Evolutionary conservation across 1,139 yeast species (phyloP), one percentile per base, ranked within the genome.

Genomic region (Fermentozyma sake): DNA sequence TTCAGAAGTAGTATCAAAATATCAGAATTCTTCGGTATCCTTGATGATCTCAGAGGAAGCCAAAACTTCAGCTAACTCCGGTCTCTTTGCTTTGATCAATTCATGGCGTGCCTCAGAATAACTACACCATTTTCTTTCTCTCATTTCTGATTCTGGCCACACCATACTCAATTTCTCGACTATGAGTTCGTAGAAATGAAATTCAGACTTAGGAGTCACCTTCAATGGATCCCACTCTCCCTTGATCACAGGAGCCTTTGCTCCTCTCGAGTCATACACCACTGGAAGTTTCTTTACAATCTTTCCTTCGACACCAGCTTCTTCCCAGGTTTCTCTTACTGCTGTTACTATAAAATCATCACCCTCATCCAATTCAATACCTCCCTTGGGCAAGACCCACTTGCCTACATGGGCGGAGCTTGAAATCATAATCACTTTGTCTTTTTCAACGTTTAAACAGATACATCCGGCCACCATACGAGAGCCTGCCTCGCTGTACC

Each of bases 341-440:
- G 97, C 97, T 6, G 85, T 61, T 7, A 58, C 55, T 10, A 55
- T 54, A 31, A 39, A 64, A 43, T 68, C 72, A 22, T 75, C 77
- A 3, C 72, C 63, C 48, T 91, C 98, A 52, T 91, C 98, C 22
- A 54, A 50, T 53, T 91, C 99, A 29, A 89, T 78, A 1, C 99
- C 99, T 17, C 99, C 99, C 48, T 91, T 93, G 3, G 98, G 98
- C 7, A 91, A 57, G 9, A 93, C 84, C 95, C 95, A 87, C 42
- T 69, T 71, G 31, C 73, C 71, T 18, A 66, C 67, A 34, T 76
- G 76, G 10, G 78, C 76, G 12, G 81, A 67, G 0, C 96, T 82
- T 40, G 82, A 74, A 20, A 91, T 75, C 76, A 91, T 72, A 10
- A 91, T 68, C 16, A 89, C 85, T 43, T 76, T 72, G 20, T 68